Base-by-base conservation (phyloP, 1,284 basidiomycete species). In the Gomphus bonarii region DNA sequence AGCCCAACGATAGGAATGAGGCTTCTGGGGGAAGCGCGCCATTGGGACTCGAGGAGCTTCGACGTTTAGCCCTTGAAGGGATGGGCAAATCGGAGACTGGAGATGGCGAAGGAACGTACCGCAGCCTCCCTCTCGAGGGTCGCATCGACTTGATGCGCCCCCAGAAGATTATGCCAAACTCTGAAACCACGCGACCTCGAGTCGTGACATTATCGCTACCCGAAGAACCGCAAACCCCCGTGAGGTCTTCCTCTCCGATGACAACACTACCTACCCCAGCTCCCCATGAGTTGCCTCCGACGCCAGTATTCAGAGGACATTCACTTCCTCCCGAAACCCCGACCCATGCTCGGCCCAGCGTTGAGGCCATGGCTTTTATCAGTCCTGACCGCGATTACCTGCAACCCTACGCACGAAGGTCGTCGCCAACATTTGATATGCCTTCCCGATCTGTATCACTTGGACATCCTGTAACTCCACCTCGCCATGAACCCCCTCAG, bases 101-200 rank as follows among this genome's bases (percentile, higher is more conserved):
- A 46, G 59, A 35, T 33, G 53, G 47, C 43, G 79, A 84, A 62
- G 88, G 87, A n/a, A 77, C 81, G 60, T 95, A 94, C 66, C 75
- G 73, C 42, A 85, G 80, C 56, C 66, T 95, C 68, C 93, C 93
- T 6, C 74, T 95, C 25, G 88, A 92, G 53, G 93, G 93, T 2
- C 80, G 92, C 46, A 75, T 91, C 55, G 91, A 94, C 67, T 72
- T 97, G 62, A 87, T 95, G 75, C 76, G 75, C 11, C 79, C 84
- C 62, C 87, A 86, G n/a, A 77, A 82, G 59, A 93, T 93, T 93
- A 94, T 6, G 93, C 95, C 38, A 4, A 35, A n/a, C 40, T 30
- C 44, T 40, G 55, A 57, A 28, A 25, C 38, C 16, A 30, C 8
- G 35, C 22, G 33, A 18, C 48, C 36, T 11, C 55, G 14, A 22